These are phyloP conservation scores for Penicillium sp. DNA, from an alignment of 2,329 filamentous ascomycete genomes.

Conservation along the genomic window DNA sequence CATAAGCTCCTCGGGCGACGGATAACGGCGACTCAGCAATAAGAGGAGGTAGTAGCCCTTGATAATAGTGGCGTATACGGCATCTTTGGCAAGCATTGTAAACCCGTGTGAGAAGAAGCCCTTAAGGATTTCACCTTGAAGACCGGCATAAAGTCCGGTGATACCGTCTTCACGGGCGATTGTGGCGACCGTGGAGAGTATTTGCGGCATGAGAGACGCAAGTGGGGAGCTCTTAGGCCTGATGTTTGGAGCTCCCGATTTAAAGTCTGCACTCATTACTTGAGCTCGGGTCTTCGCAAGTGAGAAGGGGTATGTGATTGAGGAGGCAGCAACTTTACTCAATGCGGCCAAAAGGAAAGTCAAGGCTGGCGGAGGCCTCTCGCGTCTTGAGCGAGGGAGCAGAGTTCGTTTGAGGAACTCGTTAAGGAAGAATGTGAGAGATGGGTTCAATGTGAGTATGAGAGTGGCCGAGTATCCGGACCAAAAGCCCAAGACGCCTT, in stretches of 20 bases:
- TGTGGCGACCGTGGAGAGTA: constrained; percentile 60
- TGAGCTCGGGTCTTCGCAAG: constrained; percentile 79
- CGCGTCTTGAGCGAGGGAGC: constrained; percentile 52
- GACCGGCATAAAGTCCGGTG: constrained; percentile 67
- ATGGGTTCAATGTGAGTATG: constrained; percentile 78
- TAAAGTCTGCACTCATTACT: constrained; percentile 37
- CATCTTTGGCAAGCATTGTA: constrained; percentile 82
- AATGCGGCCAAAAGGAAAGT: constrained; percentile 68
- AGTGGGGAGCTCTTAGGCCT: constrained; percentile 10
- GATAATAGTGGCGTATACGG: constrained; percentile 68
- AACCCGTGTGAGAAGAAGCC: constrained; percentile 82
- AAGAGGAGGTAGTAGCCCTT: constrained; percentile 65
- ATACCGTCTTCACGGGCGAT: constrained; percentile 63
- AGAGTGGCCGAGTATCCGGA: constrained; percentile 79
- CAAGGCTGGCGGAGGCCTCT: constrained; percentile 51
- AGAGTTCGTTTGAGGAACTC: constrained; percentile 62
- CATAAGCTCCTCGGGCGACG: constrained; percentile 42
- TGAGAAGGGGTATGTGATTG: constrained; percentile 79
- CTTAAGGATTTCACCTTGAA: constrained; percentile 72
- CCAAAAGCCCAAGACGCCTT: constrained; percentile 75
- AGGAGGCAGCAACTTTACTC: constrained; percentile 73
- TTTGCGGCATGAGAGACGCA: constrained; percentile 43
- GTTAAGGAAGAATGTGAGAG: constrained; percentile 80
- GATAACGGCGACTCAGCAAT: constrained; percentile 45
- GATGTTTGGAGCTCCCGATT: constrained; percentile 25